Conservation (phyloP, 352 stramenopile species). For the Aphanomyces euteiches region DNA sequence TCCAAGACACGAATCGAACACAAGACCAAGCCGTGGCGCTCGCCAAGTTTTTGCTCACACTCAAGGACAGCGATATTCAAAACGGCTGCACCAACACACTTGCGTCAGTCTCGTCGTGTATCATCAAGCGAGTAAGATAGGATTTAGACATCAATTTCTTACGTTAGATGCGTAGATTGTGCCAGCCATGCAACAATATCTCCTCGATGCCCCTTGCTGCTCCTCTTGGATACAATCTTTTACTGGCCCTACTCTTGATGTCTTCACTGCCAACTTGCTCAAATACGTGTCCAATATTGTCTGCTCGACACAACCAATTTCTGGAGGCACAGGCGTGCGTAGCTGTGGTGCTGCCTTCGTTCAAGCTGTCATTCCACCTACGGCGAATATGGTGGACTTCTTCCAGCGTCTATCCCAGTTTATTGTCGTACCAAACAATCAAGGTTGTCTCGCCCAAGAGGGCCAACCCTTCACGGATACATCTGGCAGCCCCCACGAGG, state of each 20-base stretch:
- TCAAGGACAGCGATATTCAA: constrained; percentile 1
- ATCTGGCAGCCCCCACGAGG: neutral
- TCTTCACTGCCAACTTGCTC: constrained; percentile 11
- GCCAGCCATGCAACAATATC: neutral
- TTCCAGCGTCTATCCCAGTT: neutral
- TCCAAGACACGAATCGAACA: constrained; percentile 3
- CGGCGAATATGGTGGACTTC: neutral
- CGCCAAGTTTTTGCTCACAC: neutral
- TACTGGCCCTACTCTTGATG: neutral
- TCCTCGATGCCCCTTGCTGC: neutral
- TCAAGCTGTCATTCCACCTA: neutral
- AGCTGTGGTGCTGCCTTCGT: neutral
- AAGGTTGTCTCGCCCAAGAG: constrained; percentile 46
- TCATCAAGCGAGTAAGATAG: constrained; percentile 4
- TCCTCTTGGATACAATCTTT: neutral
- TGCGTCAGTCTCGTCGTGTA: neutral
- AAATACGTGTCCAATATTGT: constrained; percentile 7
- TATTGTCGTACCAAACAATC: constrained; percentile 36
- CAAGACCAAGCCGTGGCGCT: constrained; percentile 8
- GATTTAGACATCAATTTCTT: neutral
- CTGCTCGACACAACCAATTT: neutral
- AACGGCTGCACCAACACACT: constrained; percentile 6
- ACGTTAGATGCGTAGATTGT: constrained; percentile 11
- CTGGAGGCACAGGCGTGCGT: neutral
- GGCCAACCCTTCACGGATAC: constrained; percentile 45